A percentile compares a stretch with the other conserved stretches of the same genome.
phyloP scores from a whole-genome alignment of 768 basidiomycete genomes.

The Mrakia blollopis region DNA sequence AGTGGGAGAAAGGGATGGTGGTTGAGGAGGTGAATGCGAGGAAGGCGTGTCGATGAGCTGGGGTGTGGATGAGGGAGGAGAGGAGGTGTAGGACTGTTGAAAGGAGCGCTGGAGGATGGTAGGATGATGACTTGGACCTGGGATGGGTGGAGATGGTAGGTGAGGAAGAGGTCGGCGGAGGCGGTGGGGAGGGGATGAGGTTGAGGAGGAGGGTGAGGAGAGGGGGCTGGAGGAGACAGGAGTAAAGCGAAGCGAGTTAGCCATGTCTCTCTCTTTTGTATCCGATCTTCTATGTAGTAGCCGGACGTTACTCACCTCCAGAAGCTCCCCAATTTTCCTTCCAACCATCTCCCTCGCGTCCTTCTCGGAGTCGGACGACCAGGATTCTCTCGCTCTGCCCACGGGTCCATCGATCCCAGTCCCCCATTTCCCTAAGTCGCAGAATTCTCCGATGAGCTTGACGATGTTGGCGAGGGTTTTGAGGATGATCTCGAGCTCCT shows the following conservation, averaged over 20 bases:
- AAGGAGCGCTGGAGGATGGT: not conserved
- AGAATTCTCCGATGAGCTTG: slow-evolving; percentile 12
- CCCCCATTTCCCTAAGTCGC: not conserved
- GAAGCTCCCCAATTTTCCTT: slow-evolving; percentile 5
- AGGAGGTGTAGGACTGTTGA: not conserved
- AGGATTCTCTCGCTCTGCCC: not conserved
- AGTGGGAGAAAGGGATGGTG: not conserved
- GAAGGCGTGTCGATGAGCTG: not conserved
- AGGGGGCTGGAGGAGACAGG: not conserved
- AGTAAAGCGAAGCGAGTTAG: not conserved
- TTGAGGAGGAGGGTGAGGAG: not conserved
- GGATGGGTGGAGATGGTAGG: not conserved
- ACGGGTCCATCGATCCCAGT: not conserved
- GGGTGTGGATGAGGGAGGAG: slow-evolving; percentile 9
- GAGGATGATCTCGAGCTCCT: not conserved
- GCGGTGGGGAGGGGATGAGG: not conserved
- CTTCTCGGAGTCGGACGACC: not conserved
- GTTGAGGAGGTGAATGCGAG: not conserved
- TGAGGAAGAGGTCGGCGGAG: not conserved
- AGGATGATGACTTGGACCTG: not conserved
- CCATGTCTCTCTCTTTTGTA: too few relatives aligned
- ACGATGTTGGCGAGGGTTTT: slow-evolving; percentile 10
- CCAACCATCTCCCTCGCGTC: not conserved
- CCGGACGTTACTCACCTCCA: not conserved
- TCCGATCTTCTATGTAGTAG: too few relatives aligned